phyloP scores from a whole-genome alignment of 108 stramenopile species.

The Schizochytrium sp. region DNA sequence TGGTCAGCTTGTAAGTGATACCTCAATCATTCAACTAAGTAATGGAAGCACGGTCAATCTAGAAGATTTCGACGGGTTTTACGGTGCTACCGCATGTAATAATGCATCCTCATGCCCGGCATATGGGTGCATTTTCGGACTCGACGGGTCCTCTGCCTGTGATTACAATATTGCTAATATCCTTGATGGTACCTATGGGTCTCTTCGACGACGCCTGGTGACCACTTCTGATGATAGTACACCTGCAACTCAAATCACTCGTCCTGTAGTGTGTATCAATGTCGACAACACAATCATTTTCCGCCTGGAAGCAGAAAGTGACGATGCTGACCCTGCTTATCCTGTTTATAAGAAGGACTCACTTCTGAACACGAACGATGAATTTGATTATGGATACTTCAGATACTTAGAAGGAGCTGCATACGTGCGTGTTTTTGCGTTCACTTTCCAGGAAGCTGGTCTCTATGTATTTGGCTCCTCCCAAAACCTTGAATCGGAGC shows the following conservation, averaged over 20 bases:
- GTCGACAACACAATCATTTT: constrained; percentile 74
- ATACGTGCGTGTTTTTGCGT: constrained; percentile 68
- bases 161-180: background rate
- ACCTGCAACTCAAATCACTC: background rate
- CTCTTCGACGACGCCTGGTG: no score
- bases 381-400: constrained; percentile 79
- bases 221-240: background rate
- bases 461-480: constrained; percentile 76
- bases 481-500: constrained; percentile 27
- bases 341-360: constrained; percentile 80
- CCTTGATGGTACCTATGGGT: background rate
- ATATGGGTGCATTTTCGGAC: background rate
- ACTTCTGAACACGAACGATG: constrained; percentile 75
- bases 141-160: constrained; percentile 8
- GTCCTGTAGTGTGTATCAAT: constrained; percentile 73
- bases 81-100: background rate
- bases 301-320: constrained; percentile 63
- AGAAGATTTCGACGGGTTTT: background rate
- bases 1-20: background rate
- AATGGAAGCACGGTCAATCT: background rate
- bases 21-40: background rate
- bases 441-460: constrained; percentile 74
- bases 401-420: constrained; percentile 63
- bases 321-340: constrained; percentile 64
- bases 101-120: background rate